Base-by-base conservation (phyloP, 176 grass and related monocot genomes). In the Microstegium vimineum region DNA sequence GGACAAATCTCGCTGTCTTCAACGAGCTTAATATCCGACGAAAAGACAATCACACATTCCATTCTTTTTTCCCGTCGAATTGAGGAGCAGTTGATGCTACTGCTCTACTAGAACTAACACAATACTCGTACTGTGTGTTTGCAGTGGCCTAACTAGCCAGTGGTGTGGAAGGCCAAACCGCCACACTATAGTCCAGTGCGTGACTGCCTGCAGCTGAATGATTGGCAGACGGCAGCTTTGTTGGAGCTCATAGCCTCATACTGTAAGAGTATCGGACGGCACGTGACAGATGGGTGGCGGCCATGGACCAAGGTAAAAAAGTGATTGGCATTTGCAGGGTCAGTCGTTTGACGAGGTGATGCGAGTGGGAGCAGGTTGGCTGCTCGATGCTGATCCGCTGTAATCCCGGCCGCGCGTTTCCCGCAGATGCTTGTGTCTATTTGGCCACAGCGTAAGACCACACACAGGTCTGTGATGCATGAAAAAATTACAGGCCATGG, bases 41-140 rank as follows among this genome's bases (percentile, higher is more conserved):
- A 16, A 66, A n/a, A 32, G 32, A 41, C 63, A 8, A 10, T 27
- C 10, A 30, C 0, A 49, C 8, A 57, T 70, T 59, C 47, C 18
- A 34, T 79, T 73, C 11, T 27, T 1, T 56, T 61, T 62, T 14
- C 27, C 61, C 16, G 11, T 69, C 38, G 47, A n/a, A n/a, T n/a
- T n/a, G n/a, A 31, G 78, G 78, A 83, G 81, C 60, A 75, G 81
- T 66, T 75, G 81, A 83, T 54, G 61, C 35, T 36, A 75, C 40
- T 83, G 71, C 71, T 52, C 57, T 61, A 61, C 57, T 61, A 61
- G 54, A 59, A 59, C 54, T 57, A 57, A 57, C 42, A 46, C 64
- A 49, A 9, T 0, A 74, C 17, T 6, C 18, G 23, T 43, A 14
- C 3, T 8, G 12, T 20, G 47, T 23, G 6, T 57, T 18, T 46